Evolutionary conservation across 2,329 filamentous ascomycete species (phyloP), one percentile per base, ranked within the genome.

Genomic region (Fusarium dlaminii): DNA sequence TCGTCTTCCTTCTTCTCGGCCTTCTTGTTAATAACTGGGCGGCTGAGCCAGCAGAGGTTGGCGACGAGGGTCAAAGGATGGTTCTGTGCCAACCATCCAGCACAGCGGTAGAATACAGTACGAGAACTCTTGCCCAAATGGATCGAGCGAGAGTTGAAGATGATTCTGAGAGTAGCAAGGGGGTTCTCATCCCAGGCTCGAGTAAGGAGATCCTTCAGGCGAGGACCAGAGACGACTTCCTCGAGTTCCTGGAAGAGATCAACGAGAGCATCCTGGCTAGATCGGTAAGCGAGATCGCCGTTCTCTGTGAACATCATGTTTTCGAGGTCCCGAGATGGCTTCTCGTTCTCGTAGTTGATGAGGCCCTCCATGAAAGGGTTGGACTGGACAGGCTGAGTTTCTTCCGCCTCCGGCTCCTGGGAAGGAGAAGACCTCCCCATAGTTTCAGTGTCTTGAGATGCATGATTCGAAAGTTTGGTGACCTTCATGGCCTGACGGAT

Each of bases 91-190:
- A 91, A 82, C 89, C 89, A 91, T 8, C 88, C 88, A 22, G 87
- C 83, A 29, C 85, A 86, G 24, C 83, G 84, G 76, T 90, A 91
- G 68, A 89, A 87, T 4, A 81, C 81, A 6, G 77, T 63, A 29
- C 83, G 83, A 14, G 84, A 86, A 39, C 83, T 83, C 79, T 90
- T 90, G 22, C 90, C 89, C 1, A 90, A 80, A 66, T 91, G 89
- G 55, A 91, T 90, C n/a, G 88, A 90, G 15, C 90, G 85, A 2
- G 85, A 80, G 67, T 90, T 89, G 83, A 89, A 91, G 72, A 91
- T 88, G 74, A 91, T 84, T 76, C 89, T 89, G 36, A 91, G 83
- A 0, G 89, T 89, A 18, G 83, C 77, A 6, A 85, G 74, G 1
- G 86, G 70, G 66, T 90, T 86, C 3, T 81, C 77, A 4, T 78